Conservation (phyloP, 169 alveolate genomes). For the Eimeria nieschulzi region DNA sequence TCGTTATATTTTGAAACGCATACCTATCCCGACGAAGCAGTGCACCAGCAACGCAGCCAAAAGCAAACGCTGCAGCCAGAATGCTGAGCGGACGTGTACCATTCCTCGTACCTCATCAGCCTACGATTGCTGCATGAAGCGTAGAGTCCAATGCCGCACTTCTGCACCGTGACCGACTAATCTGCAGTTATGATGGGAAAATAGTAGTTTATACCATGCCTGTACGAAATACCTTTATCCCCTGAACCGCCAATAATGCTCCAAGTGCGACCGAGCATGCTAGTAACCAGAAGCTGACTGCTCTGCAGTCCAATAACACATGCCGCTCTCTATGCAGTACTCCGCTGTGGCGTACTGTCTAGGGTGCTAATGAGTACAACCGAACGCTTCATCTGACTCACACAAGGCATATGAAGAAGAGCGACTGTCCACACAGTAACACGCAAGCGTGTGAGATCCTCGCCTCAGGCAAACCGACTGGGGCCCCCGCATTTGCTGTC, state of each 20-base stretch:
- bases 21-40: slow-evolving; percentile 5
- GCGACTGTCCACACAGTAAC: neutral
- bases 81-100: no score
- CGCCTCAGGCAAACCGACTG: neutral
- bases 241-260: slow-evolving; percentile 14
- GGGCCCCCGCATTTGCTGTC: neutral
- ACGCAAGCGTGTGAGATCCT: neutral
- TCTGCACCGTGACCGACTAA: neutral
- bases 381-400: neutral
- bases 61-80: neutral
- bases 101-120: neutral
- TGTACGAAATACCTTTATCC: slow-evolving; percentile 3
- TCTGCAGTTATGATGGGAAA: neutral
- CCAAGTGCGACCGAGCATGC: neutral
- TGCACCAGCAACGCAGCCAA: slow-evolving; percentile 11
- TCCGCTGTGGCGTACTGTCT: neutral
- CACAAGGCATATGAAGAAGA: neutral
- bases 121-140: neutral
- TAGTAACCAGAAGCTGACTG: neutral
- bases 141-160: neutral
- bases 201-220: no score
- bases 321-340: slow-evolving; percentile 2
- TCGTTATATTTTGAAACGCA: neutral
- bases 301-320: neutral
- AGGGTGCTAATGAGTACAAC: neutral